Percentiles rank a stretch among this genome's conserved stretches.
Evolutionary conservation across 306 rosid genomes (phyloP).

Genomic region (Sicyos baderoa): DNA sequence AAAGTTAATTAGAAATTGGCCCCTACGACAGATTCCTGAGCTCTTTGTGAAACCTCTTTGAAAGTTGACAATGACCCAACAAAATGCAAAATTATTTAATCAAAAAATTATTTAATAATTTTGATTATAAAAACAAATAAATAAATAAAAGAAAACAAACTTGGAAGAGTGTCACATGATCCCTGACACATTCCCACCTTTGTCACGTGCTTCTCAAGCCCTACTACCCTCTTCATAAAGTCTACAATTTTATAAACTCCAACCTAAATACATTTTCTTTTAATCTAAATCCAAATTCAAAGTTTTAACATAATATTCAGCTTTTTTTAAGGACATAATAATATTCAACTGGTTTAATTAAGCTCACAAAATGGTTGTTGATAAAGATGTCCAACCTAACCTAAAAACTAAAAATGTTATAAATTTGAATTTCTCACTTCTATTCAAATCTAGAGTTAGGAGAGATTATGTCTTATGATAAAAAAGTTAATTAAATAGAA

Average conservation of each 20-base stretch:
- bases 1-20: slow-evolving; percentile 21
- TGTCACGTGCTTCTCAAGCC: slow-evolving; percentile 65
- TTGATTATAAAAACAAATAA: not conserved
- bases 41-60: not conserved
- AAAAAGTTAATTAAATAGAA: too few relatives aligned
- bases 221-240: slow-evolving; percentile 17
- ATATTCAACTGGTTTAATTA: not conserved
- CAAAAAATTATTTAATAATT: not conserved
- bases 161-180: slow-evolving; percentile 60
- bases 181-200: slow-evolving; percentile 64
- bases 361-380: too few relatives aligned
- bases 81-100: not conserved
- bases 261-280: not conserved
- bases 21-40: slow-evolving; percentile 27
- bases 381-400: too few relatives aligned
- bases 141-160: not conserved
- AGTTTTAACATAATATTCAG: not conserved
- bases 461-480: too few relatives aligned
- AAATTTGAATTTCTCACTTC: too few relatives aligned
- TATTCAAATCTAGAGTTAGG: too few relatives aligned
- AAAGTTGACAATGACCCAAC: slow-evolving; percentile 18
- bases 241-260: not conserved
- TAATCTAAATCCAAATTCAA: not conserved
- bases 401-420: too few relatives aligned
- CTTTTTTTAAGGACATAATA: too few relatives aligned